Evolutionary conservation across 1,284 basidiomycete genomes (phyloP), one percentile per base, ranked within the genome.

Genomic region (Austroboletus novae-zelandiae): DNA sequence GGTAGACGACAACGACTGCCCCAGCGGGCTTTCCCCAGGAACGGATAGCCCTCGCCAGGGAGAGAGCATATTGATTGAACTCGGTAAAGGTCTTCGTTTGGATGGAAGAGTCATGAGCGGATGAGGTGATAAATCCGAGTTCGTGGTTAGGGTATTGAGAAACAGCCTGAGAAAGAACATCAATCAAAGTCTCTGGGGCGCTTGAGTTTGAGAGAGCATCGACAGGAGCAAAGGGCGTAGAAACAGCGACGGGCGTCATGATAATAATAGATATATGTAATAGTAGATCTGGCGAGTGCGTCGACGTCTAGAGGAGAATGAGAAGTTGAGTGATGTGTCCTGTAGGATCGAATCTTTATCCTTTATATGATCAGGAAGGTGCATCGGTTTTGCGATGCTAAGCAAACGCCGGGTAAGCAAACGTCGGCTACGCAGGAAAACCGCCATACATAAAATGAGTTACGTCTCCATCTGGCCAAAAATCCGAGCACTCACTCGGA

Each of bases 21-120:
- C 67, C 68, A 1, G 50, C 4, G 17, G 67, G 63, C 29, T 61
- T 70, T 1, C 39, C 46, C 61, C 40, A 60, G 13, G 51, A 50
- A 31, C 31, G 59, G 42, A 48, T 47, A 27, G 43, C 62, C 8
- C 50, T 59, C 23, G 56, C 65, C 0, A 64, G 57, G 35, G 52
- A 59, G 34, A 49, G 52, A n/a, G 46, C 57, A 42, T 49, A 39
- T 27, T 57, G 52, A 8, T 40, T 52, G 46, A 66, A 69, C n/a
- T 52, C 15, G 48, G 20, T 35, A 44, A 68, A 70, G 1, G 67
- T 58, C 47, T 57, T 69, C 2, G 65, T 61, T 30, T 58, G 62
- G 4, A 66, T 66, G 5, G 67, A 57, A 6, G 61, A 69, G 29
- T 67, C 56, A 14, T 65, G 65, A 11, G 68, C 61, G 0, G 68